A percentile compares a stretch with the other conserved stretches of the same genome.
Conservation (phyloP, 2,329 filamentous ascomycete genomes). For the Hymenoscyphus salicellus region DNA sequence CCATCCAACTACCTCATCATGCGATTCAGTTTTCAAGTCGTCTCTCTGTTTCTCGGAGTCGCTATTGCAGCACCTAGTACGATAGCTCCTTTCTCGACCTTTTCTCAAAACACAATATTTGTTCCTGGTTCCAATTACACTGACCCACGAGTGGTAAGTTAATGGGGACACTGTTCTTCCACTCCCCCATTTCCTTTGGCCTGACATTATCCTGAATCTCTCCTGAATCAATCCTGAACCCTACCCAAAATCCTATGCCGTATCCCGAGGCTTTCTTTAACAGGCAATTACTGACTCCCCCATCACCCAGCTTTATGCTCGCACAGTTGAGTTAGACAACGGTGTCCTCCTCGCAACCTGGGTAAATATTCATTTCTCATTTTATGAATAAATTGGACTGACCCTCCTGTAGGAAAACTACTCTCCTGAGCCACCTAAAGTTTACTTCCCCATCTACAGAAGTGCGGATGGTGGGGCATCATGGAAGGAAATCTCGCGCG, state of each 20-base stretch:
- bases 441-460: slow-evolving; percentile 49
- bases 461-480: slow-evolving; percentile 47
- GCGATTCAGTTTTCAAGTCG: slow-evolving; percentile 22
- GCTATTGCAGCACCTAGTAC: slow-evolving; percentile 20
- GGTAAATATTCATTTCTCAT: slow-evolving; percentile 20
- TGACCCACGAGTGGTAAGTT: slow-evolving; percentile 29
- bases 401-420: slow-evolving; percentile 45
- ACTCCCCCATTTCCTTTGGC: too few species aligned
- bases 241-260: too few species aligned
- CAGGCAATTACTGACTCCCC: too few species aligned
- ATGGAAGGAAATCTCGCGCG: slow-evolving; percentile 62
- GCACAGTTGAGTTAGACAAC: slow-evolving; percentile 35
- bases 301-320: slow-evolving; percentile 39
- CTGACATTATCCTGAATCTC: too few species aligned
- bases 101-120: slow-evolving; percentile 33
- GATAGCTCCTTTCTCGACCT: slow-evolving; percentile 27
- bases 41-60: slow-evolving; percentile 22
- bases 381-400: not conserved
- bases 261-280: too few species aligned
- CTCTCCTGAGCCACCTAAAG: slow-evolving; percentile 50
- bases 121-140: slow-evolving; percentile 31
- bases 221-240: too few species aligned
- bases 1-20: slow-evolving; percentile 14
- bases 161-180: too few species aligned
- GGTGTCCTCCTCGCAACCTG: slow-evolving; percentile 51